Percentiles rank a stretch among this genome's conserved stretches.
phyloP scores from a whole-genome alignment of 805 yeast species.

The Wickerhamomyces bovis region DNA sequence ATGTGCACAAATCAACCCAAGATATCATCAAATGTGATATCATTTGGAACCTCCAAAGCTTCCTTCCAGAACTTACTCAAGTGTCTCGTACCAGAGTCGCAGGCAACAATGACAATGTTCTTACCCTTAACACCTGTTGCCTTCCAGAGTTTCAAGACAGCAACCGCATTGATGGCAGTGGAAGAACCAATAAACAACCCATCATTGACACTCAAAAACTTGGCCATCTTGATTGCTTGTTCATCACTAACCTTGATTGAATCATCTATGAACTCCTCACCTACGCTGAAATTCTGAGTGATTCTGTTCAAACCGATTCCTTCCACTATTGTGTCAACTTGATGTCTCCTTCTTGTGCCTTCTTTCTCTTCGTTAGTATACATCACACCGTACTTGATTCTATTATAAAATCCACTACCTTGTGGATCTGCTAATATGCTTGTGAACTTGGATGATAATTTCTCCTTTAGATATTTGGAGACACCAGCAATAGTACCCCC shows the following conservation, averaged over 20 bases:
- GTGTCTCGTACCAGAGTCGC: slow-evolving; percentile 91
- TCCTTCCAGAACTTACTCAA: slow-evolving; percentile 87
- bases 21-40: slow-evolving; percentile 31
- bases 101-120: slow-evolving; percentile 74
- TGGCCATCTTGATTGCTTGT: slow-evolving; percentile 87
- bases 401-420: slow-evolving; percentile 85
- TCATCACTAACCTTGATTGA: slow-evolving; percentile 74
- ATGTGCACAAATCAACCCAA: slow-evolving; percentile 5
- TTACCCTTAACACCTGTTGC: slow-evolving; percentile 44
- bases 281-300: slow-evolving; percentile 73
- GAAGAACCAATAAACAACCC: slow-evolving; percentile 91
- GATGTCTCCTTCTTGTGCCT: slow-evolving; percentile 92
- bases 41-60: slow-evolving; percentile 36
- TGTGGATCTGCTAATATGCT: slow-evolving; percentile 87
- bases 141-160: slow-evolving; percentile 61
- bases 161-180: slow-evolving; percentile 91
- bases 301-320: slow-evolving; percentile 90
- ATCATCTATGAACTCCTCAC: slow-evolving; percentile 66
- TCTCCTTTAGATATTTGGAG: slow-evolving; percentile 60
- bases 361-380: slow-evolving; percentile 83
- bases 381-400: slow-evolving; percentile 90
- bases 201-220: slow-evolving; percentile 69
- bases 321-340: slow-evolving; percentile 90
- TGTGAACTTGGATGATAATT: slow-evolving; percentile 31
- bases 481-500: slow-evolving; percentile 98